Percentiles rank a stretch among this genome's conserved stretches.
Evolutionary conservation across 2,329 filamentous ascomycete genomes (phyloP).

Genomic region (Aspergillus ustus): DNA sequence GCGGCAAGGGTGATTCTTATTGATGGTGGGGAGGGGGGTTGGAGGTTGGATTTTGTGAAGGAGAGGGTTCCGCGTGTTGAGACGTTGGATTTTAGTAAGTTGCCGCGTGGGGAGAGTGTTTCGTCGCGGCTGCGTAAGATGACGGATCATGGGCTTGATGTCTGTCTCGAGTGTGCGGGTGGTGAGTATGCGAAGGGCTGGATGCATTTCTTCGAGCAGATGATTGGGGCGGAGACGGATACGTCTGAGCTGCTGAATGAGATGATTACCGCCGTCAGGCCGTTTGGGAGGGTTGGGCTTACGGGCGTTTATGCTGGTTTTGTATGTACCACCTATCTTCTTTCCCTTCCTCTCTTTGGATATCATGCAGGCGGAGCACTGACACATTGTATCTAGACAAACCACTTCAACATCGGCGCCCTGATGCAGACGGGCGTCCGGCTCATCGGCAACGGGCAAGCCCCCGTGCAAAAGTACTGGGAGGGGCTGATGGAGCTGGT

Average conservation of each 20-base stretch:
- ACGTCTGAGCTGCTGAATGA: constrained; percentile 13
- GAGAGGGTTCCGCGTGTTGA: constrained; percentile 68
- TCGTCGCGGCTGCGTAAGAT: constrained; percentile 75
- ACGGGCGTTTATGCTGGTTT: constrained; percentile 67
- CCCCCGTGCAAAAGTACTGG: constrained; percentile 85
- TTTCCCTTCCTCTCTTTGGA: no score
- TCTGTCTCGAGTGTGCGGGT: constrained; percentile 33
- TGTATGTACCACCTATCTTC: constrained; percentile 42
- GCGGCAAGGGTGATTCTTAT: constrained; percentile 78
- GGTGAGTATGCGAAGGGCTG: constrained; percentile 11
- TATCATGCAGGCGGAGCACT: no score
- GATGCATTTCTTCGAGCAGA: constrained; percentile 13
- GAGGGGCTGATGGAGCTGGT: constrained; percentile 73
- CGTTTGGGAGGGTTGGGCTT: constrained; percentile 5
- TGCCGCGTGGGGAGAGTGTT: constrained; percentile 67
- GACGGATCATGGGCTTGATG: constrained; percentile 74
- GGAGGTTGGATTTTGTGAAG: constrained; percentile 71
- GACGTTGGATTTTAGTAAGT: constrained; percentile 70
- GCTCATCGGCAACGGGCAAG: constrained; percentile 71
- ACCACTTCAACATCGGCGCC: constrained; percentile 82
- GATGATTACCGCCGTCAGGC: constrained; percentile 13
- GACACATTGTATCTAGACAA: constrained; percentile 63
- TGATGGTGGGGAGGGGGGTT: constrained; percentile 67
- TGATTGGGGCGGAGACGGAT: constrained; percentile 12
- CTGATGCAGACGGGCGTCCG: constrained; percentile 87